phyloP scores from a whole-genome alignment of 352 stramenopile species.

The Globisporangium irregulare region DNA sequence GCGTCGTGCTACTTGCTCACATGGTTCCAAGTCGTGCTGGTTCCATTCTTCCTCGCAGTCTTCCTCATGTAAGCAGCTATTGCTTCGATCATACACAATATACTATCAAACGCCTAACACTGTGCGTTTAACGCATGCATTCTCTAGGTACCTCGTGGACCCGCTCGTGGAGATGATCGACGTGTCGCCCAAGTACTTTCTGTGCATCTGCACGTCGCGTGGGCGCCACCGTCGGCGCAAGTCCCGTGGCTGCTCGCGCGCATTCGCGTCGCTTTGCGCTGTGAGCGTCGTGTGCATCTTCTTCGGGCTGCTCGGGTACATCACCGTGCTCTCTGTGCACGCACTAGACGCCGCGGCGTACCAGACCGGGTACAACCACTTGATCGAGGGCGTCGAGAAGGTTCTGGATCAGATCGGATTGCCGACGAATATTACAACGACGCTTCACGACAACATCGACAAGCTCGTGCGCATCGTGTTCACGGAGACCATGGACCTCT shows the following conservation, averaged over 20 bases:
- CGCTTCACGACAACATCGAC: constrained; percentile 88
- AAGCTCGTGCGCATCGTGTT: constrained; percentile 82
- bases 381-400: constrained; percentile 63
- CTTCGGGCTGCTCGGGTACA: constrained; percentile 84
- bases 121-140: too few species aligned
- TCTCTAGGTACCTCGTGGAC: constrained; percentile 55
- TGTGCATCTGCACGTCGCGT: constrained; percentile 80
- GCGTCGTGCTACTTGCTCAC: constrained; percentile 76
- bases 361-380: constrained; percentile 77
- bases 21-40: constrained; percentile 82
- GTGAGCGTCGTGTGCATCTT: constrained; percentile 87
- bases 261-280: constrained; percentile 77
- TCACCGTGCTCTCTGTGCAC: constrained; percentile 84
- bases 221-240: constrained; percentile 69
- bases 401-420: constrained; percentile 73
- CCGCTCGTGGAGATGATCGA: constrained; percentile 86
- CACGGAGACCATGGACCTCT: constrained; percentile 87
- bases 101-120: too few species aligned
- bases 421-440: constrained; percentile 86
- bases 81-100: too few species aligned
- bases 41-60: constrained; percentile 86
- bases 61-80: constrained; percentile 68
- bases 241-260: constrained; percentile 78
- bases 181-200: constrained; percentile 84
- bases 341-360: constrained; percentile 78